Evolutionary conservation across 331 rosid genomes (phyloP).

Genomic region (Ulmus americana): DNA sequence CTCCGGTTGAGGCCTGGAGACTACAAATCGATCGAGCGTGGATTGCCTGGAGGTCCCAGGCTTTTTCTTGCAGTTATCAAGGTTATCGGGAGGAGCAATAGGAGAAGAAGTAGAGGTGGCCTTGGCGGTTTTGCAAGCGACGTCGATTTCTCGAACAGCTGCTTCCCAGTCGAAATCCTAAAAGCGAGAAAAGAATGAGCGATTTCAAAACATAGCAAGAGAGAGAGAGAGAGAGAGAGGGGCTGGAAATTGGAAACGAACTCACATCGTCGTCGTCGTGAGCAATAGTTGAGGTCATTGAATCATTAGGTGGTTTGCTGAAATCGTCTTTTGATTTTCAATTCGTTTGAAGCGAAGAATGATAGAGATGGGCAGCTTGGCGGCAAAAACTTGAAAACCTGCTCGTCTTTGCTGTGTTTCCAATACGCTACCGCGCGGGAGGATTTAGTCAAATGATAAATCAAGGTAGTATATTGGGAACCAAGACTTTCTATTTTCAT

Average conservation of each 20-base stretch:
- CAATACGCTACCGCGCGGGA: no score
- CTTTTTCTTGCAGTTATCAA: conserved; percentile 25
- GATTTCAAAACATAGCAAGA: neutral
- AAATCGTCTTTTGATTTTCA: neutral
- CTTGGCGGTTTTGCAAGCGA: conserved; percentile 32
- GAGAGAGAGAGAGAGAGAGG: neutral
- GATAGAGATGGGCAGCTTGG: neutral
- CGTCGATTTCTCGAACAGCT: conserved; percentile 62
- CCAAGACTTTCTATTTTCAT: no score
- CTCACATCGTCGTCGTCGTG: conserved; percentile 41
- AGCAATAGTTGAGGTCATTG: conserved; percentile 31
- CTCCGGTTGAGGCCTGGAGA: conserved; percentile 19
- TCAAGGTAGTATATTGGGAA: no score
- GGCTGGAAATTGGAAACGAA: neutral
- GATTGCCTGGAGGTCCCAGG: conserved; percentile 41
- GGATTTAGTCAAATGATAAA: no score
- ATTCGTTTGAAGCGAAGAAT: neutral
- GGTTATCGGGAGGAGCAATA: conserved; percentile 3
- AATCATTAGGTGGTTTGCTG: neutral
- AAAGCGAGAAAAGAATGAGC: conserved; percentile 11
- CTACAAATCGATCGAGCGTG: conserved; percentile 52
- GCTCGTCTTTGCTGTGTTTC: no score
- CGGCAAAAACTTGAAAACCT: conserved; percentile 19
- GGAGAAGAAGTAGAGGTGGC: conserved; percentile 28
- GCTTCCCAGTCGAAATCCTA: conserved; percentile 91